These are phyloP conservation scores for Mortierella sp. DNA, from an alignment of 371 early-diverging fungal genomes.

Conservation along the genomic window DNA sequence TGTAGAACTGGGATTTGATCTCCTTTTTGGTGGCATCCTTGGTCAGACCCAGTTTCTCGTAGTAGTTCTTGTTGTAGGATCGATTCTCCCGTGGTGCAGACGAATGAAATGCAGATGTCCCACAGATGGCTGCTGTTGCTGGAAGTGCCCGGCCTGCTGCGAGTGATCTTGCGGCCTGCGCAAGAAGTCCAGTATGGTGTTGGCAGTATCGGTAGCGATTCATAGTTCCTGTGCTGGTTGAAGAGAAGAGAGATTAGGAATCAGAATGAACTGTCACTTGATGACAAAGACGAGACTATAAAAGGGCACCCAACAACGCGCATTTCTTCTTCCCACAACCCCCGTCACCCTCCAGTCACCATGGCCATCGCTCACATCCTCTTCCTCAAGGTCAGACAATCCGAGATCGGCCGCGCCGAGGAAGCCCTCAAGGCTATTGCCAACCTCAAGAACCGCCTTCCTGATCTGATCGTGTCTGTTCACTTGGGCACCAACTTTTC, in stretches of 20 bases:
- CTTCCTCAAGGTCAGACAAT: conserved; percentile 45
- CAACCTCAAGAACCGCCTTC: conserved; percentile 32
- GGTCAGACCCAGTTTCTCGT: conserved; percentile 67
- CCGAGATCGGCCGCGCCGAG: conserved; percentile 26
- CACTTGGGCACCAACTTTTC: conserved; percentile 51
- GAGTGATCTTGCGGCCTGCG: neutral
- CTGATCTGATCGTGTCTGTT: conserved; percentile 41
- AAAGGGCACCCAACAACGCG: neutral
- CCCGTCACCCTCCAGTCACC: neutral
- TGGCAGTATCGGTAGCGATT: neutral
- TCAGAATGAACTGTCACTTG: neutral
- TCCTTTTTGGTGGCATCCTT: conserved; percentile 65
- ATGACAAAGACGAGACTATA: neutral
- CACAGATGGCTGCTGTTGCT: neutral
- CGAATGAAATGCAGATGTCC: conserved; percentile 6
- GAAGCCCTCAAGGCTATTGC: conserved; percentile 42
- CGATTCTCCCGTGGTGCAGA: conserved; percentile 7
- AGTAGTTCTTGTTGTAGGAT: conserved; percentile 47
- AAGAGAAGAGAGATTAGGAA: neutral
- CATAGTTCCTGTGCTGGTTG: neutral
- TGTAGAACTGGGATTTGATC: conserved; percentile 86
- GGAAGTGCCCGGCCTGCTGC: neutral
- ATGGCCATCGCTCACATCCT: conserved; percentile 44
- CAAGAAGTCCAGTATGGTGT: conserved; percentile 5
- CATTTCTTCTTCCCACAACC: neutral